A percentile compares a stretch with the other conserved stretches of the same genome.
Conservation (phyloP, 345 rosid genomes). For the Corymbia maculata region DNA sequence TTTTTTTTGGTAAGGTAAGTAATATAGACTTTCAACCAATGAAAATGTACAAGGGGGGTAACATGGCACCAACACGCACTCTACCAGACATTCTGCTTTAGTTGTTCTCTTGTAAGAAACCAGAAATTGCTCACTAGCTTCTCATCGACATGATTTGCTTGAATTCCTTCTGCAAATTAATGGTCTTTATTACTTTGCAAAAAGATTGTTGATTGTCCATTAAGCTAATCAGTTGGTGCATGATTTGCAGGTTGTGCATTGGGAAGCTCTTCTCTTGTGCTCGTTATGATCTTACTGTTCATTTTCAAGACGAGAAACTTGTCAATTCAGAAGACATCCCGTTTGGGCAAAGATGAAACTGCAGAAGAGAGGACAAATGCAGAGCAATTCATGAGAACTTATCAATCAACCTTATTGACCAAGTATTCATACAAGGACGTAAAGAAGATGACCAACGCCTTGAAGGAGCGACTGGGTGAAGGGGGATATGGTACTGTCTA, state of each 20-base stretch:
- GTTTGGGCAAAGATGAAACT: not conserved
- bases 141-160: not conserved
- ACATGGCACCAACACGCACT: too few relatives aligned
- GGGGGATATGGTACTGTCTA: constrained; percentile 16
- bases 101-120: not conserved
- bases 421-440: constrained; percentile 10
- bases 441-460: constrained; percentile 8
- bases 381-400: constrained; percentile 14
- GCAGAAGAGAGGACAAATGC: constrained; percentile 8
- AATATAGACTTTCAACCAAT: too few relatives aligned
- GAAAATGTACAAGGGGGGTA: too few relatives aligned
- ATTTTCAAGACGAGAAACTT: constrained; percentile 1
- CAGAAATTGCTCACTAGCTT: not conserved
- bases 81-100: too few relatives aligned
- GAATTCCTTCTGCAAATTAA: not conserved
- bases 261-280: constrained; percentile 4
- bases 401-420: constrained; percentile 11
- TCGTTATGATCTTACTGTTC: not conserved
- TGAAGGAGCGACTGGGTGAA: constrained; percentile 11
- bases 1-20: too few relatives aligned
- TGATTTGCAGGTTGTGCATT: constrained; percentile 13
- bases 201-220: not conserved
- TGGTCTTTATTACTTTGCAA: not conserved
- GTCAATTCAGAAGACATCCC: not conserved
- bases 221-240: not conserved